Evolutionary conservation across 352 stramenopile genomes (phyloP).

Genomic region (Phytophthora meadii): DNA sequence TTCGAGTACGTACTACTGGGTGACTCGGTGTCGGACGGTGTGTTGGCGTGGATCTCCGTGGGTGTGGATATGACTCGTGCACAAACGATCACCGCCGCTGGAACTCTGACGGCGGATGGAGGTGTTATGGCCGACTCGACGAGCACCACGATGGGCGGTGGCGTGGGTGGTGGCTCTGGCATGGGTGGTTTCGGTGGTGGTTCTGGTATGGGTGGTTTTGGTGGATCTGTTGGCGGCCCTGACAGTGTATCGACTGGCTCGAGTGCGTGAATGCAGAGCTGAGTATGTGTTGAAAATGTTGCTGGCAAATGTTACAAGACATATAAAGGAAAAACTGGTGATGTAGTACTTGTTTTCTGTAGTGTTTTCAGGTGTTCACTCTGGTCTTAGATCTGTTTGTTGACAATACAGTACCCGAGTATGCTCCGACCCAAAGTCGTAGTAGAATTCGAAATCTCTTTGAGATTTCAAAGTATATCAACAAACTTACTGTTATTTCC

Average conservation of each 20-base stretch:
- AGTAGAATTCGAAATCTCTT: neutral
- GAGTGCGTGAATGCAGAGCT: neutral
- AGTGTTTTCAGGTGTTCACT: too few species aligned
- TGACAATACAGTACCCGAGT: neutral
- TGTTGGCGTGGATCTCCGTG: slow-evolving; percentile 35
- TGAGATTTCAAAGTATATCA: too few species aligned
- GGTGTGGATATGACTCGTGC: slow-evolving; percentile 28
- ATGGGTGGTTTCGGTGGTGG: slow-evolving; percentile 12
- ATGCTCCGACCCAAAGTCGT: neutral
- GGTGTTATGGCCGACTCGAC: neutral
- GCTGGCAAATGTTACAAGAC: too few species aligned
- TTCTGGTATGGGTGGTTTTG: too few species aligned
- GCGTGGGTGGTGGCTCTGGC: slow-evolving; percentile 14
- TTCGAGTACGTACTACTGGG: slow-evolving; percentile 19
- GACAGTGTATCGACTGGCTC: neutral
- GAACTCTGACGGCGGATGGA: slow-evolving; percentile 11
- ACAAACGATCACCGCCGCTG: slow-evolving; percentile 9
- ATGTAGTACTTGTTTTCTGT: too few species aligned
- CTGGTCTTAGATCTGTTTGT: too few species aligned
- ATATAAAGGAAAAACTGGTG: too few species aligned
- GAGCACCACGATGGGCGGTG: slow-evolving; percentile 6
- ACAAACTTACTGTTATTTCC: too few species aligned
- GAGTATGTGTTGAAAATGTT: too few species aligned
- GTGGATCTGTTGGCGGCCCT: slow-evolving; percentile 10
- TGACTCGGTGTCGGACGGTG: slow-evolving; percentile 16